phyloP scores from a whole-genome alignment of 177 flowering plant genomes.

The Vitis hybrid region DNA sequence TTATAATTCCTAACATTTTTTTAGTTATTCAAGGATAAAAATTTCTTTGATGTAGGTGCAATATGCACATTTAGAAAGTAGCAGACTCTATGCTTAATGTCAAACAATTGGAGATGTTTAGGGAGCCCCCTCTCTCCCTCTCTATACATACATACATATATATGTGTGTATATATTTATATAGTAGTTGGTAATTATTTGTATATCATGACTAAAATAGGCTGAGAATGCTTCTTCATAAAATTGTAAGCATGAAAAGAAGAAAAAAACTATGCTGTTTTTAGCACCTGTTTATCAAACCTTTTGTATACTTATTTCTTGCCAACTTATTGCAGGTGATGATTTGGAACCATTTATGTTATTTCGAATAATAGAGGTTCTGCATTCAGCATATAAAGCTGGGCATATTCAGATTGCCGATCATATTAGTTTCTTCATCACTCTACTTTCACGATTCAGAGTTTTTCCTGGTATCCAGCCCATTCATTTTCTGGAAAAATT shows the following conservation, averaged over 20 bases:
- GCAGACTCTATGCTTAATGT: too few species aligned
- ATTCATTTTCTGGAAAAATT: background rate
- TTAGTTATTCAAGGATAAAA: background rate
- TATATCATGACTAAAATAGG: background rate
- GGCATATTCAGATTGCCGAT: slow-evolving; percentile 63
- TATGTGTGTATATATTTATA: too few species aligned
- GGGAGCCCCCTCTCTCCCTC: too few species aligned
- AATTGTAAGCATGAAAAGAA: background rate
- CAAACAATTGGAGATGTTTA: too few species aligned
- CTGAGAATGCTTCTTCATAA: background rate
- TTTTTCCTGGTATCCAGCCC: slow-evolving; percentile 54
- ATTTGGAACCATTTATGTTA: slow-evolving; percentile 57
- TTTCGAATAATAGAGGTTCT: slow-evolving; percentile 76
- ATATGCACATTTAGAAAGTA: too few species aligned
- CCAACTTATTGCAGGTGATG: slow-evolving; percentile 46
- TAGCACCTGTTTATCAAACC: background rate
- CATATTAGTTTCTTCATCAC: slow-evolving; percentile 75
- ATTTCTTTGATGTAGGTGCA: too few species aligned
- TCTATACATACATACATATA: too few species aligned
- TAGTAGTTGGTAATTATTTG: background rate
- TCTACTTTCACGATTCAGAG: slow-evolving; percentile 56
- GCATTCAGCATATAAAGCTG: slow-evolving; percentile 68
- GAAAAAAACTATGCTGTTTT: background rate
- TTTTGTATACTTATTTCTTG: slow-evolving; percentile 7
- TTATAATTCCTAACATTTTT: background rate